Evolutionary conservation across 2,329 filamentous ascomycete species (phyloP).

Genomic region (Seiridium unicorne): DNA sequence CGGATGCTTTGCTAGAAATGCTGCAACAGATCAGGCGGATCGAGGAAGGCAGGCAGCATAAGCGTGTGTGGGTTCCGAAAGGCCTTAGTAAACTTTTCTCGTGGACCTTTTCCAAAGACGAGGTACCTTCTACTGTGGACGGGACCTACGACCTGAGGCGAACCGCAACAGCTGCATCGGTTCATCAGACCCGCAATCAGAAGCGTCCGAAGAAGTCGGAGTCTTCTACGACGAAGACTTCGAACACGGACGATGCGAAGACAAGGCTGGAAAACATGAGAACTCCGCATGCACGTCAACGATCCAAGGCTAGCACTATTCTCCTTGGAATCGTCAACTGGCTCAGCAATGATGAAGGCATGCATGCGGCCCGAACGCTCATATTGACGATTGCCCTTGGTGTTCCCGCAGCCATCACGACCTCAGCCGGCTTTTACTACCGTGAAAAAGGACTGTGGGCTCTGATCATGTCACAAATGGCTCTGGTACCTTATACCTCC

Average conservation of each 20-base stretch:
- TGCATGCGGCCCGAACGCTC: not conserved
- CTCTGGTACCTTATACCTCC: not conserved
- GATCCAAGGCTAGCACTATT: not conserved
- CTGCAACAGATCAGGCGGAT: not conserved
- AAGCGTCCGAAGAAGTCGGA: no score
- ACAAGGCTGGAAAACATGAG: not conserved
- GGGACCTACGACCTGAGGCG: not conserved
- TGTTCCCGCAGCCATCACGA: not conserved
- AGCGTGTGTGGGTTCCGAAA: not conserved
- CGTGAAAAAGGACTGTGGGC: not conserved
- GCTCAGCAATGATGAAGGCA: not conserved
- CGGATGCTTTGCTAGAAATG: not conserved
- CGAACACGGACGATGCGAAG: no score
- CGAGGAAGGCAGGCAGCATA: not conserved
- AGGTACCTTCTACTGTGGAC: not conserved
- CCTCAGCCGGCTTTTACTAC: not conserved
- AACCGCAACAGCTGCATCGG: not conserved
- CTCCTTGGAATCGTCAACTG: not conserved
- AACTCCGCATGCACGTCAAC: not conserved
- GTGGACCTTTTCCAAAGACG: not conserved
- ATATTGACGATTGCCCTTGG: not conserved
- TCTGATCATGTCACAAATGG: conserved; percentile 2
- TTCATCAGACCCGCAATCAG: no score
- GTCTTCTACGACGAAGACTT: no score
- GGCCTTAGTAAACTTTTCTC: not conserved